Percentiles rank a stretch among this genome's conserved stretches.
phyloP scores from a whole-genome alignment of 345 rosid species.

The Linum lewisii region DNA sequence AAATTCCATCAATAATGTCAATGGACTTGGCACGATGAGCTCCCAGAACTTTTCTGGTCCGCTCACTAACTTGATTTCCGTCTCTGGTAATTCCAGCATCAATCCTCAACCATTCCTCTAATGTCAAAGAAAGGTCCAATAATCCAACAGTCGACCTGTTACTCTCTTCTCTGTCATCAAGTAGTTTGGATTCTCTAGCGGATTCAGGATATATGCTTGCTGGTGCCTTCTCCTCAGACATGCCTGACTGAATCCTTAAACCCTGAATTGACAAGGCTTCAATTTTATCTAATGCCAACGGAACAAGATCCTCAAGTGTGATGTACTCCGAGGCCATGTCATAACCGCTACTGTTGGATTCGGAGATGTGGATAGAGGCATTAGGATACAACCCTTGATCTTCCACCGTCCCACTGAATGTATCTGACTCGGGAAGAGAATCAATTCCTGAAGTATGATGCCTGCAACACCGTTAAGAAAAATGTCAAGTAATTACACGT shows the following conservation, averaged over 20 bases:
- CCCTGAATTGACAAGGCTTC: conserved; percentile 54
- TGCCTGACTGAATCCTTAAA: conserved; percentile 54
- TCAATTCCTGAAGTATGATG: conserved; percentile 7
- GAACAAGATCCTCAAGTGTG: conserved; percentile 29
- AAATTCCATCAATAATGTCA: conserved; percentile 17
- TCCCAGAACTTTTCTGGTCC: conserved; percentile 16
- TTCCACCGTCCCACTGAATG: conserved; percentile 11
- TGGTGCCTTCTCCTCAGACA: conserved; percentile 50
- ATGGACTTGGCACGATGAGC: conserved; percentile 33
- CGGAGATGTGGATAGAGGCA: conserved; percentile 7
- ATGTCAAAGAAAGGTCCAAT: conserved; percentile 33
- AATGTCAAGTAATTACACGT: too few relatives aligned
- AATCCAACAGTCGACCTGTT: conserved; percentile 25
- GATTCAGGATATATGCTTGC: conserved; percentile 27
- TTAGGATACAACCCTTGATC: conserved; percentile 10
- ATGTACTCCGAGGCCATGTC: conserved; percentile 20
- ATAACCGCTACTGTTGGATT: conserved; percentile 4
- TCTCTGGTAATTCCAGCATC: conserved; percentile 27
- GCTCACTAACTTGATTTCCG: conserved; percentile 29
- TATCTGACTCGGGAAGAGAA: conserved; percentile 10
- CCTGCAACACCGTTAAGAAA: conserved; percentile 22
- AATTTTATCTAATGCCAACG: conserved; percentile 38
- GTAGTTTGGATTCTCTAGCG: conserved; percentile 12
- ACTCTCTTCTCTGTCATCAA: conserved; percentile 15
- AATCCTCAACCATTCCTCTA: conserved; percentile 61